These are phyloP conservation scores for Novymonas esmeraldas DNA, from an alignment of 208 protist species.

Conservation along the genomic window DNA sequence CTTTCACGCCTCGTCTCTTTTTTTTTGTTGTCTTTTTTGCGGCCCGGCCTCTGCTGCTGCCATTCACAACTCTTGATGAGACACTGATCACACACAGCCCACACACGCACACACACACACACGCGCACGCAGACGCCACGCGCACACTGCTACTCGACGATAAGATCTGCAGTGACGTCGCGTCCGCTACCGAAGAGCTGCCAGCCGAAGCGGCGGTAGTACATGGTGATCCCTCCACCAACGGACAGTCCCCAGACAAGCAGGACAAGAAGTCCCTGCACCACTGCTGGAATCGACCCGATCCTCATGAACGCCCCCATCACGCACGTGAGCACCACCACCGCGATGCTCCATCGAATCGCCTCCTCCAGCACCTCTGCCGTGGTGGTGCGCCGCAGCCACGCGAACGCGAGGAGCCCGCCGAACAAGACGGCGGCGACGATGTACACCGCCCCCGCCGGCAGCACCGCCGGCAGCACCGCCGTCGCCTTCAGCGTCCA, in stretches of 20 bases:
- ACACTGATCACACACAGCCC: no score
- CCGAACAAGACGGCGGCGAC: slow-evolving; percentile 4
- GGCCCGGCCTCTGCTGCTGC: no score
- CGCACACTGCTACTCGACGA: slow-evolving; percentile 11
- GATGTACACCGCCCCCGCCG: slow-evolving; percentile 11
- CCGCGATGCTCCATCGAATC: slow-evolving; percentile 14
- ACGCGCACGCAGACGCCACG: background rate
- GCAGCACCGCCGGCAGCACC: slow-evolving; percentile 5
- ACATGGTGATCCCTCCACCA: slow-evolving; percentile 2
- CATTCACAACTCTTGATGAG: no score
- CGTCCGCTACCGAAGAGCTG: slow-evolving; percentile 24
- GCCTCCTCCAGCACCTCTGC: slow-evolving; percentile 24
- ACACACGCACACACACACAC: background rate
- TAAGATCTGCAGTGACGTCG: slow-evolving; percentile 30
- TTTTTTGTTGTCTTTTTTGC: no score
- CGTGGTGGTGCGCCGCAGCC: slow-evolving; percentile 7
- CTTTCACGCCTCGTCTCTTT: no score
- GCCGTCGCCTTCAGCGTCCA: slow-evolving; percentile 33
- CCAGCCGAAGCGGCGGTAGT: slow-evolving; percentile 29
- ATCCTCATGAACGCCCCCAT: slow-evolving; percentile 15
- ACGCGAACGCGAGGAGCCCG: slow-evolving; percentile 19
- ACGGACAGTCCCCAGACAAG: slow-evolving; percentile 19
- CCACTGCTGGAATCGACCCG: slow-evolving; percentile 8
- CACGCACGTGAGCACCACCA: slow-evolving; percentile 11
- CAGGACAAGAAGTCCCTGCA: slow-evolving; percentile 13